These are phyloP conservation scores for Acanthamoeba triangularis DNA, from an alignment of 208 protist species.

Conservation along the genomic window DNA sequence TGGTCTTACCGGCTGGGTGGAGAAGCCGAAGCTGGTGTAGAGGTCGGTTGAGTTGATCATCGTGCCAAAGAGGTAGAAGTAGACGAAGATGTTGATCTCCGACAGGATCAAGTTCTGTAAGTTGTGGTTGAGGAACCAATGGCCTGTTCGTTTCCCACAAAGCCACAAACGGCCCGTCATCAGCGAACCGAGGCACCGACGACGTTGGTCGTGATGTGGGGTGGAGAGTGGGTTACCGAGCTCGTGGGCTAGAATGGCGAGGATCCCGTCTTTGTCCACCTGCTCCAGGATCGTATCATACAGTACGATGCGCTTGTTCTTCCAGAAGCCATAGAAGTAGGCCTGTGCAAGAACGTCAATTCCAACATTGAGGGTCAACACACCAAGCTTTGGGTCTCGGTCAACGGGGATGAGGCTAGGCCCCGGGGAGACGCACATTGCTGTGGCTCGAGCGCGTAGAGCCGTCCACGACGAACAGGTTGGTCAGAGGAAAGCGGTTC, in stretches of 20 bases:
- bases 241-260: slow-evolving; percentile 33
- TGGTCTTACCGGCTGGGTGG: not conserved
- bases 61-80: slow-evolving; percentile 18
- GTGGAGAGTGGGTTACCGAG: not conserved
- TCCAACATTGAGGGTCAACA: not conserved
- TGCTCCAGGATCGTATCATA: slow-evolving; percentile 62
- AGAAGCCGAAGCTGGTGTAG: slow-evolving; percentile 67
- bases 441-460: slow-evolving; percentile 37
- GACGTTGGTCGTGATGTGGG: not conserved
- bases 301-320: slow-evolving; percentile 62
- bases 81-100: slow-evolving; percentile 33
- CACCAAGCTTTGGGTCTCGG: not conserved
- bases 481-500: slow-evolving; percentile 37
- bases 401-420: too few relatives aligned
- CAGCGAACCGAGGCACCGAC: too few relatives aligned
- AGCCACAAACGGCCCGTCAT: too few relatives aligned
- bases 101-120: not conserved
- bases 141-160: not conserved
- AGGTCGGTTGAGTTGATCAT: slow-evolving; percentile 52
- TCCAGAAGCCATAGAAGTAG: slow-evolving; percentile 74
- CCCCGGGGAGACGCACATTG: slow-evolving; percentile 33
- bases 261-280: slow-evolving; percentile 41
- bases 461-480: slow-evolving; percentile 55
- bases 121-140: slow-evolving; percentile 51
- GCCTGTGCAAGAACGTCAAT: not conserved